These are phyloP conservation scores for Hyphopichia khmerensis DNA, from an alignment of 1,139 yeast genomes.

Conservation along the genomic window DNA sequence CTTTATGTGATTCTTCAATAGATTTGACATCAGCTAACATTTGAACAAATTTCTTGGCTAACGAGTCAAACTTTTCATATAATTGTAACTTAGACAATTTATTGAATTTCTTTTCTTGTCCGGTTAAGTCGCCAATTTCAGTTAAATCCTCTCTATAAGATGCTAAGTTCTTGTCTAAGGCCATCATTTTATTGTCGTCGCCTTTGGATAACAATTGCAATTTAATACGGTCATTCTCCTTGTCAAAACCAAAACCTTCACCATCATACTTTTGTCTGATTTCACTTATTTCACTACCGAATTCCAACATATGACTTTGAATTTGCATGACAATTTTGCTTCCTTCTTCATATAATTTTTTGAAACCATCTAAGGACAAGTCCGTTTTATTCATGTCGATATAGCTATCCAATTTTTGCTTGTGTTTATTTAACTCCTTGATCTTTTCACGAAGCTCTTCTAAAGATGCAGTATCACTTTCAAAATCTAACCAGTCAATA, in stretches of 20 bases:
- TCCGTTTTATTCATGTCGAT: slow-evolving; percentile 31
- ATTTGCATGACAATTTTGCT: slow-evolving; percentile 36
- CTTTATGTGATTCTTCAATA: slow-evolving; percentile 40
- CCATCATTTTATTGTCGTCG: slow-evolving; percentile 31
- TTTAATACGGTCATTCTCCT: slow-evolving; percentile 45
- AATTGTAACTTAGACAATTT: slow-evolving; percentile 29
- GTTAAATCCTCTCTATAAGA: slow-evolving; percentile 35
- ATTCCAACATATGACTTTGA: slow-evolving; percentile 44
- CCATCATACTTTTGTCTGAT: slow-evolving; percentile 41
- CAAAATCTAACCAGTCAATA: slow-evolving; percentile 80
- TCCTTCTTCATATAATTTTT: slow-evolving; percentile 41
- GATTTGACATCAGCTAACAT: slow-evolving; percentile 32
- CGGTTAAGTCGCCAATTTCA: slow-evolving; percentile 26
- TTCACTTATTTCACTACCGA: slow-evolving; percentile 43
- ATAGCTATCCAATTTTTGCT: slow-evolving; percentile 18
- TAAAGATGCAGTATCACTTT: slow-evolving; percentile 54
- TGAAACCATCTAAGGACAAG: slow-evolving; percentile 35
- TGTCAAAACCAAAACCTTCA: slow-evolving; percentile 48
- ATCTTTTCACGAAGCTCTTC: slow-evolving; percentile 36
- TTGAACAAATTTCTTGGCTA: slow-evolving; percentile 31
- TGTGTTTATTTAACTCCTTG: slow-evolving; percentile 17
- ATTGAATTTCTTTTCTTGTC: slow-evolving; percentile 24
- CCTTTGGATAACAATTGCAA: slow-evolving; percentile 28
- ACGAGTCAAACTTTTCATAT: slow-evolving; percentile 31
- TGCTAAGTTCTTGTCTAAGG: slow-evolving; percentile 33